Base-by-base conservation (phyloP, 1,139 yeast genomes). In the Hemisphaericaspora xylofermentans region DNA sequence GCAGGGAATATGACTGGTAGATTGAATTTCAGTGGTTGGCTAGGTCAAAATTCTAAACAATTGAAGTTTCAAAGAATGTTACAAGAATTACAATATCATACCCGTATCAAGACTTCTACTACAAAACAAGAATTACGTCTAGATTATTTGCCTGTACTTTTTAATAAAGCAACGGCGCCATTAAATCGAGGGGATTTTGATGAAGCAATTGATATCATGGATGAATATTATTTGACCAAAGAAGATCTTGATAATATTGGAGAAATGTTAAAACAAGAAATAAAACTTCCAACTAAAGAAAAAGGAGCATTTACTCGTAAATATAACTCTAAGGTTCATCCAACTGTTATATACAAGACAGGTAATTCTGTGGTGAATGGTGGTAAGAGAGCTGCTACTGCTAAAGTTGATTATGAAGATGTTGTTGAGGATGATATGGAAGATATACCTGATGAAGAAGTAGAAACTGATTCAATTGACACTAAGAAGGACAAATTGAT, bases 221-320 rank as follows among this genome's bases (percentile, higher is more conserved):
- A 93, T 61, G 71, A 79, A 28, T 93, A 94, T 60, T 93, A 78
- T 57, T 61, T 94, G 34, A 86, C 95, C 9, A 84, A 80, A 54
- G 96, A 91, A 44, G 98, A 93, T 62, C 93, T 95, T 89, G 98
- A 91, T 55, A 76, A 76, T 24, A 68, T 94, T 2, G 76, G 73
- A 2, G 57, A 61, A 1, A 50, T 68, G 9, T 54, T 79, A 37
- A 87, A 87, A 7, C 12, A 39, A 25, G 38, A 36, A 8, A n/a
- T 44, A 60, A 75, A 78, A 50, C 74, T 94, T 4, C 80, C 93
- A 10, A 76, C 96, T 1, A 74, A 82, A 25, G 82, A 81, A 16
- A 94, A 94, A 58, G 69, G 94, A 5, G 84, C 88, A 9, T 89
- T 93, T 60, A 94, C 99, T 0, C 72, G 96, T 50, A 79, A 75